phyloP scores from a whole-genome alignment of 2,329 filamentous ascomycete species.

The Trichoderma brevicompactum region DNA sequence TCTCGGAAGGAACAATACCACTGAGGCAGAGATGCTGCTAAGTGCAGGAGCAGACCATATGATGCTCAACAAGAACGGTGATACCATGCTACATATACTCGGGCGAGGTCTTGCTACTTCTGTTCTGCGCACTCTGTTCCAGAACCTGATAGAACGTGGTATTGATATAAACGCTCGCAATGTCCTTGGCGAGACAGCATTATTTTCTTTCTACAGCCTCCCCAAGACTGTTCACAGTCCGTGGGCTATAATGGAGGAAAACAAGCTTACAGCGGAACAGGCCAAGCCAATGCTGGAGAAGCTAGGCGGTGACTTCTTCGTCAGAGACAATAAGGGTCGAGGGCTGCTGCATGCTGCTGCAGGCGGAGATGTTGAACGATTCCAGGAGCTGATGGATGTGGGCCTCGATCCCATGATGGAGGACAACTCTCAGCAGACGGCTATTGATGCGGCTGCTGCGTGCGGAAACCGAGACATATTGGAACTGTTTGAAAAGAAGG shows the following conservation, averaged over 20 bases:
- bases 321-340: conserved; percentile 35
- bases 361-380: conserved; percentile 30
- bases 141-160: conserved; percentile 29
- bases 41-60: conserved; percentile 34
- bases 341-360: conserved; percentile 41
- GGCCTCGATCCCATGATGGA: conserved; percentile 40
- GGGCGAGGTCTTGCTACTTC: conserved; percentile 15
- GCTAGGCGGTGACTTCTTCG: conserved; percentile 38
- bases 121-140: conserved; percentile 29
- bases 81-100: conserved; percentile 35
- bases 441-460: conserved; percentile 43
- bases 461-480: conserved; percentile 37
- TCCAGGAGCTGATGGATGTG: conserved; percentile 35
- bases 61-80: conserved; percentile 29
- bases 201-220: conserved; percentile 32
- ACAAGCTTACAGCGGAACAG: not conserved
- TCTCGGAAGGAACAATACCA: not conserved
- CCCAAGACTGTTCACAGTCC: not conserved
- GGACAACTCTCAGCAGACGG: conserved; percentile 38
- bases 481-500: conserved; percentile 38
- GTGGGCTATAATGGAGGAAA: accelerated
- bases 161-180: conserved; percentile 37
- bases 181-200: conserved; percentile 34
- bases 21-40: conserved; percentile 30
- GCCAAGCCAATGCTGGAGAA: conserved; percentile 14